A percentile compares a stretch with the other conserved stretches of the same genome.
These are phyloP conservation scores for Zelonia costaricensis DNA, from an alignment of 208 protist genomes.

Conservation along the genomic window DNA sequence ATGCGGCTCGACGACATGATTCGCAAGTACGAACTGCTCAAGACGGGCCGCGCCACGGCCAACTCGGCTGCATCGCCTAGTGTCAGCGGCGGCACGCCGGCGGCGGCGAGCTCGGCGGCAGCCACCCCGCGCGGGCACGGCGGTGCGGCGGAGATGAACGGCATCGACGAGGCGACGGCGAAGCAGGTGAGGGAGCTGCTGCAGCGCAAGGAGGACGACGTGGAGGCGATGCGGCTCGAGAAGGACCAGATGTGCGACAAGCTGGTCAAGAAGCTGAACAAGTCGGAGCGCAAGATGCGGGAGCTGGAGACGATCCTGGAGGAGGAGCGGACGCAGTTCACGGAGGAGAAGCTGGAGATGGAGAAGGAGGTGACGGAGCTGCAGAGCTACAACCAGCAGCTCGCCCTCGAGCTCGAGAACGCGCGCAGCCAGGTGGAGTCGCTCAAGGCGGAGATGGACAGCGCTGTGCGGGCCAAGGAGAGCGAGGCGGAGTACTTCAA, in stretches of 20 bases:
- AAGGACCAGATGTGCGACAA: slow-evolving; percentile 87
- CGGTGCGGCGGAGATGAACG: neutral
- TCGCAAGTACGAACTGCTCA: slow-evolving; percentile 87
- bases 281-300: slow-evolving; percentile 74
- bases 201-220: slow-evolving; percentile 84
- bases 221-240: slow-evolving; percentile 70
- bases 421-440: slow-evolving; percentile 56
- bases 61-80: slow-evolving; percentile 17
- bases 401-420: slow-evolving; percentile 83
- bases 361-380: slow-evolving; percentile 66
- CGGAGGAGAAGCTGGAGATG: slow-evolving; percentile 74
- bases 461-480: slow-evolving; percentile 65
- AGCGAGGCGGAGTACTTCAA: slow-evolving; percentile 81
- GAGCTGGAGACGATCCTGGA: slow-evolving; percentile 74
- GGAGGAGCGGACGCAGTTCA: slow-evolving; percentile 80
- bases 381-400: slow-evolving; percentile 79
- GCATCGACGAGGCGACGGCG: slow-evolving; percentile 60
- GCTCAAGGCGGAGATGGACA: slow-evolving; percentile 59
- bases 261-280: slow-evolving; percentile 92
- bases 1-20: slow-evolving; percentile 81
- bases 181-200: slow-evolving; percentile 78
- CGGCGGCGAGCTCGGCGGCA: neutral
- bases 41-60: slow-evolving; percentile 74
- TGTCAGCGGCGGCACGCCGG: slow-evolving; percentile 3
- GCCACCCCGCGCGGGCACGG: neutral